Evolutionary conservation across 352 stramenopile genomes (phyloP), one percentile per base, ranked within the genome.

Genomic region (Pythium coloratum): DNA sequence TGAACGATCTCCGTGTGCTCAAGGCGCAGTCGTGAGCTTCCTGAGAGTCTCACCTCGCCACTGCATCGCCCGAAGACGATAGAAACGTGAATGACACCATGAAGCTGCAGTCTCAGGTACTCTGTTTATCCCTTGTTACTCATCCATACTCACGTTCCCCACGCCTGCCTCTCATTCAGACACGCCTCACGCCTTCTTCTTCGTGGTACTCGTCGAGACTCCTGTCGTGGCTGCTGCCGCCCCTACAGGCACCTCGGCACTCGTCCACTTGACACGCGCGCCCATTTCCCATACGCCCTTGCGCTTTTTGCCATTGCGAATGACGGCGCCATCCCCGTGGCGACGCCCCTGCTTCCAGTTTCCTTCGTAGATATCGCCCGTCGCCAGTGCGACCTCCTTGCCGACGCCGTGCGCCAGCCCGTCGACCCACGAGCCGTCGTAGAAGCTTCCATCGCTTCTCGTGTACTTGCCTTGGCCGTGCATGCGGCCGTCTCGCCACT

Each of bases 1-100:
- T 94, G 36, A 91, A 90, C 61, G 86, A 94, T 72, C 62, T 94
- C 4, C 86, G 84, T 42, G 80, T 92, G 64, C 64, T 94, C 58
- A 87, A 90, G 62, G 77, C 82, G 14, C 84, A 92, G 50, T 78
- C 77, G 20, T 88, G 76, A 36, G 51, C 12, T 24, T 2, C 0
- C 34, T n/a, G 42, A 24, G 18, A 26, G 28, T 49, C 16, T 26
- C 14, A 26, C 34, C 1, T 10, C 34, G 1, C 34, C 34, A 40
- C 34, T 6, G 10, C 7, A 40, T 2, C 5, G 7, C 34, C 13
- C 16, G 8, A 44, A 44, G 38, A 44, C 12, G 10, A 44, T 44
- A 44, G 38, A 44, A 44, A 44, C 38, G 38, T 44, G 38, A 44
- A 44, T 44, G 38, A 44, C 10, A 44, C 4, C 38, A 44, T 44